Evolutionary conservation across 352 stramenopile genomes (phyloP), one percentile per base, ranked within the genome.

Genomic region (Phytophthora chlamydospora): DNA sequence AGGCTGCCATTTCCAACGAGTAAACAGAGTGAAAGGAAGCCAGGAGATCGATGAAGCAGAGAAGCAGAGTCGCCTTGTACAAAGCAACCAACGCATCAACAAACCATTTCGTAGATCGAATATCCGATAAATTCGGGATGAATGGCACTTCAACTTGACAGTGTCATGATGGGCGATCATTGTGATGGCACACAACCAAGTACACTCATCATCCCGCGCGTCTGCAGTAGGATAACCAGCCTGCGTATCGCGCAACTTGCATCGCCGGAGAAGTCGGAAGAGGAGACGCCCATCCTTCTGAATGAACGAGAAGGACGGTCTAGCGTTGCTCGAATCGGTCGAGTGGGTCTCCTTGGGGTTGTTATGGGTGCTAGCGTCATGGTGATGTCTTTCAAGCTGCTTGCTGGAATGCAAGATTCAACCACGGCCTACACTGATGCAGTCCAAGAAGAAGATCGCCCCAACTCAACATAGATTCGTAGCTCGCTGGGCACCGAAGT

Each of bases 381-480:
- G 12, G 41, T 54, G 17, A 19, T 40, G 6, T 29, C 41, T 9
- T n/a, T 5, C 35, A 16, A 52, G 24, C 46, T 58, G 13, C 16
- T 62, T 17, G 7, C 32, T 27, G 33, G 19, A 14, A 32, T 38
- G 13, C 56, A 39, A 51, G 19, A n/a, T n/a, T n/a, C n/a, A n/a
- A 44, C 29, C 5, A 2, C n/a, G 19, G n/a, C 14, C 32, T 19
- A 4, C 19, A 47, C 16, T n/a, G n/a, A 45, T 10, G 35, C 29
- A 1, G 13, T 46, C 29, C 34, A 32, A 50, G 43, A 27, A 29
- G 31, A 39, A 6, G 8, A 8, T 50, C 14, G 6, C 29, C 8
- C 17, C 40, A 12, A 31, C 7, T 45, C 3, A 13, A 86, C 97
- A 21, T 42, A 89, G 4, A n/a, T n/a, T 71, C 68, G 16, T 92